Evolutionary conservation across 139 green algal species (phyloP).

Genomic region (Volvox reticuliferus): DNA sequence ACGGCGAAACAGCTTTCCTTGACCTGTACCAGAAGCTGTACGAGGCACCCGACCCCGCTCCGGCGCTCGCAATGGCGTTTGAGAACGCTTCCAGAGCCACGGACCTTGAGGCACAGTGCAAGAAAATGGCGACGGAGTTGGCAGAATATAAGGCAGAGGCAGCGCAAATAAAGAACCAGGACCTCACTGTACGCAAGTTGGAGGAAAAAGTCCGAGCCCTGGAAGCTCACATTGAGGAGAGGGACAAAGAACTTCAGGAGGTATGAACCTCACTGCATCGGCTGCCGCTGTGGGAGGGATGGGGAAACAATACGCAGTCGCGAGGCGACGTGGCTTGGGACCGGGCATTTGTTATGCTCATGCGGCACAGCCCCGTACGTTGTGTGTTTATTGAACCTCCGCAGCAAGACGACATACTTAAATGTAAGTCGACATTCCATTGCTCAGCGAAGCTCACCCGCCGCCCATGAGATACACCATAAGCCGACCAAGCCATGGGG

Average conservation of each 20-base stretch:
- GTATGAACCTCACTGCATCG: neutral
- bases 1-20: conserved; percentile 51
- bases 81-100: conserved; percentile 65
- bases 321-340: too few relatives aligned
- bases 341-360: too few relatives aligned
- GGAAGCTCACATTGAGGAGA: conserved; percentile 68
- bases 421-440: too few relatives aligned
- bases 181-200: conserved; percentile 85
- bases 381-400: too few relatives aligned
- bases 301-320: too few relatives aligned
- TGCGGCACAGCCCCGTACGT: too few relatives aligned
- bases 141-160: conserved; percentile 88
- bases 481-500: too few relatives aligned
- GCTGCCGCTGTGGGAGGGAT: too few relatives aligned
- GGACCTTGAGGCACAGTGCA: conserved; percentile 73
- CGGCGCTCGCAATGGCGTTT: conserved; percentile 70
- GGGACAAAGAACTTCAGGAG: conserved; percentile 52
- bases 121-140: conserved; percentile 76
- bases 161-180: conserved; percentile 88
- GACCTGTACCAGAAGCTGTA: conserved; percentile 94
- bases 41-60: conserved; percentile 93
- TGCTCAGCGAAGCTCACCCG: too few relatives aligned
- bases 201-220: conserved; percentile 71
- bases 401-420: too few relatives aligned
- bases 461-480: too few relatives aligned